These are phyloP conservation scores for Yamadazyma jaroonii DNA, from an alignment of 1,139 yeast species.

Conservation along the genomic window DNA sequence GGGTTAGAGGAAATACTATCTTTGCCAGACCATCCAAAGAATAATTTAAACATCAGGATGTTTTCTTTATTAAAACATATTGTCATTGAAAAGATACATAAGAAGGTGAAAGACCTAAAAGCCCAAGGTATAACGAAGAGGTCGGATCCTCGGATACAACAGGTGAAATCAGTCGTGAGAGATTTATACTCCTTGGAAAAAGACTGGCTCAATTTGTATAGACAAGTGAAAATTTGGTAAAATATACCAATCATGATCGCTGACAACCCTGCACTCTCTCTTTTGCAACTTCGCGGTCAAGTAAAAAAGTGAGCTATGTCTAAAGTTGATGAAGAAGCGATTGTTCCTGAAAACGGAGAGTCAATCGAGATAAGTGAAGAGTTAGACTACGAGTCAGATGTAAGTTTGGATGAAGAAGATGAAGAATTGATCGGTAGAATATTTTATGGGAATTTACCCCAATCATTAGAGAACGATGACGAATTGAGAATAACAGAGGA, in stretches of 20 bases:
- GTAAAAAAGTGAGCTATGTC: no score
- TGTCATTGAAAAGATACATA: neutral
- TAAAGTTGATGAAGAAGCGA: no score
- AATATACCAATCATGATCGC: no score
- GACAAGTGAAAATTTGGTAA: neutral
- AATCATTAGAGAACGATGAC: conserved; percentile 11
- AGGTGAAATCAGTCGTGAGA: neutral
- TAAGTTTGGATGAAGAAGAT: conserved; percentile 46
- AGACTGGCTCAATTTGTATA: neutral
- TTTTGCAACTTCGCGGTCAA: no score
- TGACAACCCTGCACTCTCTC: no score
- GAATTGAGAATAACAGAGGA: conserved; percentile 25
- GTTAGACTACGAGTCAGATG: conserved; percentile 29
- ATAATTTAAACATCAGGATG: neutral
- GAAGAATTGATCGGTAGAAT: conserved; percentile 47
- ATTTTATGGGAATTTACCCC: conserved; percentile 31
- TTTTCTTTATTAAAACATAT: neutral
- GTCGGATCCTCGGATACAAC: neutral
- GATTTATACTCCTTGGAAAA: neutral
- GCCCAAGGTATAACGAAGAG: neutral
- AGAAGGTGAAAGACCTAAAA: neutral
- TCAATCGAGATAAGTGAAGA: neutral
- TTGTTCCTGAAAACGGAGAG: no score
- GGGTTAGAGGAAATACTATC: neutral
- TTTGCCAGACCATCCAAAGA: neutral